A percentile compares a stretch with the other conserved stretches of the same genome.
Conservation (phyloP, 495 filamentous ascomycete species). For the Choiromyces venosus region DNA sequence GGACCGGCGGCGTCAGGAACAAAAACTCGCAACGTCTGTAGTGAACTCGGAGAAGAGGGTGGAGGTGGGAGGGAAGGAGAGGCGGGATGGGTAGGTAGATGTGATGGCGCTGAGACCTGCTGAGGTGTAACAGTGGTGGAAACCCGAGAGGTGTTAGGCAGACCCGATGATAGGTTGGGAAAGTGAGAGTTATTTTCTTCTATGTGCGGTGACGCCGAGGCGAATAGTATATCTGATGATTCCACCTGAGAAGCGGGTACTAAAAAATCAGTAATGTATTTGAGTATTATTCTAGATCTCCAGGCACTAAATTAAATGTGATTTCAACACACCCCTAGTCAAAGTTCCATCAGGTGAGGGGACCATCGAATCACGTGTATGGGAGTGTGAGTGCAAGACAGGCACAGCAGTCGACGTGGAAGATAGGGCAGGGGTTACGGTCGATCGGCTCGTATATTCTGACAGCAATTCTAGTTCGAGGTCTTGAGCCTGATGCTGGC, state of each 20-base stretch:
- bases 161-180: not conserved
- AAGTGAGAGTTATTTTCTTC: not conserved
- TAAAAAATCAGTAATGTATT: not conserved
- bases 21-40: not conserved
- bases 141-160: not conserved
- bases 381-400: not conserved
- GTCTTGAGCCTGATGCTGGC: not conserved
- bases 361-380: not conserved
- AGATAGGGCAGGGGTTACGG: not conserved
- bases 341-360: not conserved
- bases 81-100: slow-evolving; percentile 2
- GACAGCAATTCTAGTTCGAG: not conserved
- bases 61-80: not conserved
- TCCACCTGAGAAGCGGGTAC: not conserved
- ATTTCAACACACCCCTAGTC: not conserved
- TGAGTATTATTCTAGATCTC: not conserved
- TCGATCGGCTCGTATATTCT: not conserved
- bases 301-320: not conserved
- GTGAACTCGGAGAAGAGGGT: not conserved
- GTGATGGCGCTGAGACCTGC: not conserved
- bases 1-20: slow-evolving; percentile 2
- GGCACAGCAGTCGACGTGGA: not conserved
- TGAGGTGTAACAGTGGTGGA: not conserved
- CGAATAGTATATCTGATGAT: not conserved
- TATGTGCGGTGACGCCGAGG: not conserved